Percentiles rank a stretch among this genome's conserved stretches.
Conservation (phyloP, 192 early-diverging fungal species). For the Blastocladiella britannica region DNA sequence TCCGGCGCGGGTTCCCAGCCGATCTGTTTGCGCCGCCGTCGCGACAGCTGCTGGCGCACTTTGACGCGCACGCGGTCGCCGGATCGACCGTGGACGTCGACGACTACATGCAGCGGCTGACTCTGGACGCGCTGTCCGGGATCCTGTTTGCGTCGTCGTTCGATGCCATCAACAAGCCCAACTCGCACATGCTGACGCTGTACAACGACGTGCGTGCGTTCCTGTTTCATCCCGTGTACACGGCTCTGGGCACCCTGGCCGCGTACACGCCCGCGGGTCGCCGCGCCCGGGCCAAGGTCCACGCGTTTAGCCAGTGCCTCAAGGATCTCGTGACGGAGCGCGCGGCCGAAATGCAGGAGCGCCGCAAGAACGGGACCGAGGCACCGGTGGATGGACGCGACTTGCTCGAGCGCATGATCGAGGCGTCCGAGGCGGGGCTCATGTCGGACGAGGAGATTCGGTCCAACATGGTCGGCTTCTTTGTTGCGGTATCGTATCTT, state of each 20-base stretch:
- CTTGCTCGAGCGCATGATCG: constrained; percentile 1
- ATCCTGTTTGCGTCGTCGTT: not conserved
- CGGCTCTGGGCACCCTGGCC: too few relatives aligned
- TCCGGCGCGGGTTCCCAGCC: not conserved
- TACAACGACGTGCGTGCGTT: not conserved
- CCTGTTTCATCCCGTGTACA: too few relatives aligned
- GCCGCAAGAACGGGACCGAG: too few relatives aligned
- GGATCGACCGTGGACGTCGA: not conserved
- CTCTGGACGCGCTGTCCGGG: not conserved
- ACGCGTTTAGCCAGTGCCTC: too few relatives aligned
- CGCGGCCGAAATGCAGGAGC: too few relatives aligned
- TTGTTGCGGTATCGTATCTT: not conserved
- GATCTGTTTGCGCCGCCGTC: not conserved
- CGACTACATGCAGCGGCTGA: not conserved
- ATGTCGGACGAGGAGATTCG: not conserved
- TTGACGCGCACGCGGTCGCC: not conserved
- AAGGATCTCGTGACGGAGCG: too few relatives aligned
- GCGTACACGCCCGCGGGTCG: too few relatives aligned
- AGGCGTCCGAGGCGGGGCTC: not conserved
- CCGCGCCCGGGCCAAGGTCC: too few relatives aligned
- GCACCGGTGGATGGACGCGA: too few relatives aligned
- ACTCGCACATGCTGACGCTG: not conserved
- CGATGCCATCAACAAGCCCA: not conserved
- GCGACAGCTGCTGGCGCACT: not conserved
- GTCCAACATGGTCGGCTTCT: not conserved